Conservation (phyloP, 139 green algal species). For the Asterochloris sp. region DNA sequence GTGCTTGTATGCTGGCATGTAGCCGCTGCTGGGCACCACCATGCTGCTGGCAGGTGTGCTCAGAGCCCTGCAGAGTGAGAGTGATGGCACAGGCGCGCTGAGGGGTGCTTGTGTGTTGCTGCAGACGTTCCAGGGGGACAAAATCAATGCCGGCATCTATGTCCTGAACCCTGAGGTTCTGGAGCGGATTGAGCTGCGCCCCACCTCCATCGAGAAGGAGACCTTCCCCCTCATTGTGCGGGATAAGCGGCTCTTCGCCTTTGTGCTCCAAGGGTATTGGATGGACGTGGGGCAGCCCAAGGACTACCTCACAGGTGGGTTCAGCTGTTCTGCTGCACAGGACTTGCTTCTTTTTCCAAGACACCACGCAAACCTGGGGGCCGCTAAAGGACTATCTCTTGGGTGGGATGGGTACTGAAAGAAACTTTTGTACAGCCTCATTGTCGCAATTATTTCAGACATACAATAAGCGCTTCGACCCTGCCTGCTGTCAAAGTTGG, state of each 20-base stretch:
- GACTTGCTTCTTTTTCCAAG: background rate
- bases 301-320: slow-evolving; percentile 76
- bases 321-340: background rate
- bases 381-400: background rate
- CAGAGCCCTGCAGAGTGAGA: too few species aligned
- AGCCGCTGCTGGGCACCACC: too few species aligned
- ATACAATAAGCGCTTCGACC: too few species aligned
- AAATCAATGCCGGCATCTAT: slow-evolving; percentile 99
- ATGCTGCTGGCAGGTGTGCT: background rate
- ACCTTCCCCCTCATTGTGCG: slow-evolving; percentile 90
- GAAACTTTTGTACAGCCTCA: too few species aligned
- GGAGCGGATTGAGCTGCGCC: slow-evolving; percentile 88
- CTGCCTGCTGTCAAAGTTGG: too few species aligned
- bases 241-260: slow-evolving; percentile 83
- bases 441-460: too few species aligned
- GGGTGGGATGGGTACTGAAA: background rate
- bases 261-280: slow-evolving; percentile 93
- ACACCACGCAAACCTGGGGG: background rate
- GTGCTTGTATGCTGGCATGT: too few species aligned
- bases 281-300: slow-evolving; percentile 98
- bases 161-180: slow-evolving; percentile 78
- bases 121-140: slow-evolving; percentile 97
- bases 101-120: background rate
- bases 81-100: background rate
- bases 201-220: slow-evolving; percentile 95